Base-by-base conservation (phyloP, 306 rosid genomes). In the Comarum palustre region DNA sequence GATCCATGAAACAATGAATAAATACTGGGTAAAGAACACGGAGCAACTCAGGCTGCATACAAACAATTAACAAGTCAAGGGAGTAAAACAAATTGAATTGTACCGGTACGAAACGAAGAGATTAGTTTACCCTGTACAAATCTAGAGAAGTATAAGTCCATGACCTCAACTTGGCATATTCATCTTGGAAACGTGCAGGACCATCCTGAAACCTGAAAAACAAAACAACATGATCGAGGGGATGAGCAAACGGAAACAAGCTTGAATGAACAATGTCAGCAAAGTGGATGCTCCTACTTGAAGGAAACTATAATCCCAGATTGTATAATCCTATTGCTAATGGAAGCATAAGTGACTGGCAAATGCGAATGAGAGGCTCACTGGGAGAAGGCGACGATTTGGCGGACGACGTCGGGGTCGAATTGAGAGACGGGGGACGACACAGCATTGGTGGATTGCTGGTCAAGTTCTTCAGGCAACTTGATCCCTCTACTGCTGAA, bases 11-110 rank as follows among this genome's bases (percentile, higher is more conserved):
- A 79, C 96, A 90, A 71, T 95, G 99, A 9, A 95, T 88, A 80
- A 91, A 95, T 13, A 91, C 97, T 0, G 99, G 99, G 87, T 91
- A 91, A 73, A 95, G 96, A 76, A 95, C 96, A 3, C 97, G 97
- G 68, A 95, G 90, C 87, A 95, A 83, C 83, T 95, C 99, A 73
- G 87, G 95, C 99, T 91, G 96, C 82, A 87, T 47, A 77, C 43
- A 61, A 14, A 52, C 19, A 10, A 65, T 13, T 29, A 34, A 24
- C 36, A n/a, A n/a, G 29, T 34, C 19, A 31, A 20, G 62, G 11
- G 73, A 59, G 62, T 46, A 12, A 11, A 48, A 54, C 19, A 77
- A 39, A 6, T 8, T 29, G 31, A 67, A 2, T 5, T 31, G 4
- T 20, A 7, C 12, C 24, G 8, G 17, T 13, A 46, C 12, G 5